phyloP scores from a whole-genome alignment of 345 rosid species.

The Pugionium cornutum region DNA sequence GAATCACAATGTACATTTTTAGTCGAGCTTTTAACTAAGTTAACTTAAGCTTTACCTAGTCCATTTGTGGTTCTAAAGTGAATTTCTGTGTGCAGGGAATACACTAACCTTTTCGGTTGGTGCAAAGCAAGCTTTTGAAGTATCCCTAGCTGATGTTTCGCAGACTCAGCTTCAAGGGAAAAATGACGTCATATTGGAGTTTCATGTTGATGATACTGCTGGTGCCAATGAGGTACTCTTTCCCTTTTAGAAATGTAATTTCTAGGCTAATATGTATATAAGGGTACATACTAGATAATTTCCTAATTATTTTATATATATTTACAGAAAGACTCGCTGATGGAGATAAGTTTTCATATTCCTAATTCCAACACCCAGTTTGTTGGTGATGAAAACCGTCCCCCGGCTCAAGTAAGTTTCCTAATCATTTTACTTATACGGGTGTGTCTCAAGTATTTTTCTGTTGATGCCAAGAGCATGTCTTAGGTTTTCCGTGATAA shows the following conservation, averaged over 20 bases:
- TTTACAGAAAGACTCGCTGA: conserved; percentile 87
- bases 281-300: not conserved
- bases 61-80: not conserved
- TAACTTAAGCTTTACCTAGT: not conserved
- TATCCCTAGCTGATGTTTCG: conserved; percentile 85
- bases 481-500: conserved; percentile 74
- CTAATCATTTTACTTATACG: not conserved
- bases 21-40: not conserved
- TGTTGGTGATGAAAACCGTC: conserved; percentile 88
- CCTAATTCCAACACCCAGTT: conserved; percentile 88
- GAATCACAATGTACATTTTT: not conserved
- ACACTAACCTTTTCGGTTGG: conserved; percentile 82
- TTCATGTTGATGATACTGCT: conserved; percentile 94
- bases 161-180: conserved; percentile 93
- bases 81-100: conserved; percentile 54
- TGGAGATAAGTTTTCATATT: conserved; percentile 93
- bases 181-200: conserved; percentile 89
- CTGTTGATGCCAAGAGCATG: conserved; percentile 9
- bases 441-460: not conserved
- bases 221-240: conserved; percentile 87
- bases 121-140: conserved; percentile 92
- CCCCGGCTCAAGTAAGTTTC: conserved; percentile 76
- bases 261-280: conserved; percentile 7
- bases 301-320: conserved; percentile 8
- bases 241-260: not conserved